Evolutionary conservation across 768 basidiomycete genomes (phyloP), one percentile per base, ranked within the genome.

Genomic region (Russula compacta): DNA sequence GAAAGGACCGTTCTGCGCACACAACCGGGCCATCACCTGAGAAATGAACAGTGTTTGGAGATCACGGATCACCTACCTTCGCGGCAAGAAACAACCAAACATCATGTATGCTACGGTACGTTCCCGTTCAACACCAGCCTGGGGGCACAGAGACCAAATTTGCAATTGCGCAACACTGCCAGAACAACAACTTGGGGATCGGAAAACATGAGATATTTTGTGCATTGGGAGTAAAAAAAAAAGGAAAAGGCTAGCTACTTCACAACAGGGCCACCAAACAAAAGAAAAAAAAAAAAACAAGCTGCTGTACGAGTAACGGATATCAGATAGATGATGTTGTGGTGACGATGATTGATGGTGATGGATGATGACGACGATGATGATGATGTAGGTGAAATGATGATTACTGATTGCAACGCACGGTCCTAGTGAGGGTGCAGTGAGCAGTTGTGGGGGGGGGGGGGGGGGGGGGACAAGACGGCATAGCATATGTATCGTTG

Each of bases 241-340:
- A 52, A 62, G 24, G 3, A 15, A 21, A 19, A 14, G 17, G 46
- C 57, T 29, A 52, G 33, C 61, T 62, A 58, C 11, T 62, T 62
- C 56, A 62, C 56, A 62, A 62, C 56, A 58, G 32, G 61, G 14
- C 38, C 46, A 47, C 46, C 46, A 46, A 46, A 17, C 6, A n/a
- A 46, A 40, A 44, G 19, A 29, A 56, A 56, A 35, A 44, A 50
- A 51, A 50, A 54, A 38, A 32, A 49, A 39, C 35, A 38, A 10
- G n/a, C 29, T 53, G 61, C 56, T 57, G 21, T 56, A 61, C 54
- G 36, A 24, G 60, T 47, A 50, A 29, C 39, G 48, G 39, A 43
- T 52, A 61, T 40, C 42, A 19, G n/a, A 36, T n/a, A 19, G 35
- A 35, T 33, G 46, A 47, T 42, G 53, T 17, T 7, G 32, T 14